Evolutionary conservation across 1,284 basidiomycete genomes (phyloP), one percentile per base, ranked within the genome.

Genomic region (Pseudomicrostroma phylloplanum): DNA sequence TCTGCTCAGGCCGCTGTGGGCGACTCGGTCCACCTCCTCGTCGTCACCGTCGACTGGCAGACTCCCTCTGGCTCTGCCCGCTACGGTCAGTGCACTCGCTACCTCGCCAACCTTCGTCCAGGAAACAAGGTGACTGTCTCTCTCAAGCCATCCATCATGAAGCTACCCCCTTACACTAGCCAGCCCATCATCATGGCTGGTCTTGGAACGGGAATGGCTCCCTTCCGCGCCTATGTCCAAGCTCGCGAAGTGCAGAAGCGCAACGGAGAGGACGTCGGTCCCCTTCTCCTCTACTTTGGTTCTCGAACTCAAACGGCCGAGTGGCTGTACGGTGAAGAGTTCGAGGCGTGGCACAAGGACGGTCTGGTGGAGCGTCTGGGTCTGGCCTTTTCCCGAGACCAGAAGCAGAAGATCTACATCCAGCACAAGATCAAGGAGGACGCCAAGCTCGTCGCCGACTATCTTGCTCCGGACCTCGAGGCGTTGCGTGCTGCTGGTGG

Each of bases 61-160:
- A 88, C 89, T 39, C 88, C 92, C 11, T 85, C 83, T 71, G 94
- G 93, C 60, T 83, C 86, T 54, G 84, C 83, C 30, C 87, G 91
- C 67, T 96, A 86, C 81, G 94, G 94, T 43, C 94, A 98, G 82
- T 98, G 94, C 81, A 98, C 96, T 2, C 86, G 92, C 69, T 98
- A 98, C 81, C 87, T 98, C 48, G 87, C 89, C 26, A 86, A 85
- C 48, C 85, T 98, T 60, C 85, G 85, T 76, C 80, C 88, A 26
- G 96, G 96, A 40, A 89, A 91, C 80, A 88, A 93, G 81, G 92
- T 98, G 40, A 97, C 93, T 1, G 94, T 96, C 17, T 96, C 92
- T 19, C 89, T 98, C 82, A 96, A 96, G 82, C 96, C 96, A 23
- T 94, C 91, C 76, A 94, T 98, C 56, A 98, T 98, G 94, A 98